phyloP scores from a whole-genome alignment of 345 rosid species.

The Salix brachista region DNA sequence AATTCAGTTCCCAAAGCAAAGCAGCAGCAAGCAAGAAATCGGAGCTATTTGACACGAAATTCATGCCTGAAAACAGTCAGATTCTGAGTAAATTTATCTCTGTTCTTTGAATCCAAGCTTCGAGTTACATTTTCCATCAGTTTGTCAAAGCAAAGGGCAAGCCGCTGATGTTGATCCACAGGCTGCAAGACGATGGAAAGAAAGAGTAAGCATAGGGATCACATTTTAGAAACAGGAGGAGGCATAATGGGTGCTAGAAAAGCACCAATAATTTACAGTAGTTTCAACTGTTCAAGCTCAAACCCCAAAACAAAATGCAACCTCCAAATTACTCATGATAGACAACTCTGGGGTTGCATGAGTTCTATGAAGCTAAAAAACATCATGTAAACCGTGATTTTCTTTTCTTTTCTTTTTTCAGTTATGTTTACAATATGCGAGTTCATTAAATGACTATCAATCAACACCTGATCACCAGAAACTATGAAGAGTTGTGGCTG shows the following conservation, averaged over 20 bases:
- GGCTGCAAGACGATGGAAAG: constrained; percentile 52
- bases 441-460: neutral
- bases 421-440: neutral
- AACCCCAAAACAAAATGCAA: neutral
- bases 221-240: neutral
- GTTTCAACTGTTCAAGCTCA: neutral
- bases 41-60: constrained; percentile 69
- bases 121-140: constrained; percentile 88
- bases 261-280: neutral
- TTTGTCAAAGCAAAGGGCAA: constrained; percentile 75
- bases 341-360: neutral
- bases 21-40: neutral
- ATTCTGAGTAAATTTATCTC: constrained; percentile 95
- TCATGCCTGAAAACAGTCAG: constrained; percentile 81
- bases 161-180: constrained; percentile 81
- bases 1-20: constrained; percentile 10
- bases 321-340: neutral
- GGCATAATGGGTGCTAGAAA: neutral
- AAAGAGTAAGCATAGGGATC: constrained; percentile 1
- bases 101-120: constrained; percentile 85
- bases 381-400: neutral
- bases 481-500: neutral
- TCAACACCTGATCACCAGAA: neutral
- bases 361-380: neutral
- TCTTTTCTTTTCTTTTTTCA: neutral